Conservation (phyloP, 2,329 filamentous ascomycete species). For the Hymenoscyphus scutula region DNA sequence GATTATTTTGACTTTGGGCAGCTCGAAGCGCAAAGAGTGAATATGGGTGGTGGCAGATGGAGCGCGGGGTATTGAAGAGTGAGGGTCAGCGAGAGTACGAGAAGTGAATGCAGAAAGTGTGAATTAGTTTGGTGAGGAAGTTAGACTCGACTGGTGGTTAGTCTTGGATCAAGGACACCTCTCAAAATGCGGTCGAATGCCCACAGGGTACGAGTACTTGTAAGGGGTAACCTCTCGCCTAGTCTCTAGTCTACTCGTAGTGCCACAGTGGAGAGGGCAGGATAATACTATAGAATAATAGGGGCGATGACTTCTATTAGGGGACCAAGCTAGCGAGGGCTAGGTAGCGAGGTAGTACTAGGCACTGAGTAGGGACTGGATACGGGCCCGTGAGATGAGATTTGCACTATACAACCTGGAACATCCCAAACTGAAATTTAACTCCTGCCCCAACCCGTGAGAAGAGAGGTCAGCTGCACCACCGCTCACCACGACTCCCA, state of each 20-base stretch:
- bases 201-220: no score
- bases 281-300: no score
- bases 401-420: neutral
- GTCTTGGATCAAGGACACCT: conserved; percentile 2
- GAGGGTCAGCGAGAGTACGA: neutral
- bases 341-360: no score
- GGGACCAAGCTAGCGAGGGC: neutral
- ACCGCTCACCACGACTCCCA: neutral
- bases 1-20: neutral
- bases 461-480: neutral
- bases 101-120: neutral
- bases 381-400: neutral
- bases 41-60: neutral
- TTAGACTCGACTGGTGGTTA: neutral
- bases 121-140: neutral
- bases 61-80: neutral
- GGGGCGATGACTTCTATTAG: conserved; percentile 2
- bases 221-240: neutral
- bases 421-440: neutral
- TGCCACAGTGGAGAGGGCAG: conserved; percentile 3
- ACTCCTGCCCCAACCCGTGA: neutral
- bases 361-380: neutral
- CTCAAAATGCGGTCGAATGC: conserved; percentile 4
- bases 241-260: no score
- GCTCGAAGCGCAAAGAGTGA: neutral